Base-by-base conservation (phyloP, 75 land plant species). In the Picea glauca region DNA sequence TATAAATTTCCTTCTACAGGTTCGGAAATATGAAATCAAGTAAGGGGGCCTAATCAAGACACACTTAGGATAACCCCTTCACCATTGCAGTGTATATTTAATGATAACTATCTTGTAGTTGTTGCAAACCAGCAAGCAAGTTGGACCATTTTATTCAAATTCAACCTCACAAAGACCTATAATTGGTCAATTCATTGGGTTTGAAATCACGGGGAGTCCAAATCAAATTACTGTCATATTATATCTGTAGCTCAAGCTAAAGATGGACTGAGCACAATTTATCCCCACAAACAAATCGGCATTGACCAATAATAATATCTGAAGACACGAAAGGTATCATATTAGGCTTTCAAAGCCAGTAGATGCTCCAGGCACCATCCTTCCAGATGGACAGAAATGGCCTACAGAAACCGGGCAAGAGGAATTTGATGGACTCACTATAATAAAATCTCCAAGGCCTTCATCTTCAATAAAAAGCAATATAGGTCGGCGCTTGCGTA, bases 391-490 rank as follows among this genome's bases (percentile, higher is more conserved):
- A 43, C 50, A 70, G 54, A n/a, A 70, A 46, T 70, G 38, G 73
- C 9, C 43, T 46, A 43, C 12, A 70, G 46, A n/a, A 70, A 70
- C 73, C 0, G n/a, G 23, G 35, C 73, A 40, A 20, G 54, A 35
- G 13, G 73, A 70, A 21, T 35, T 17, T 38, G 73, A 43, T 0
- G 46, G 20, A 70, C 43, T 70, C n/a, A 46, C 23, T 20, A 43
- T 43, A 21, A 43, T 17, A 20, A 70, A 70, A 70, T 40, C 73
- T 43, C 54, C 50, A 70, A 70, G 73, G 23, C 54, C 50, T 70
- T 70, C 73, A 40, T 70, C 73, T 70, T 70, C 73, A 70, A 70
- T 70, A 70, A 70, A 70, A 70, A 70, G 43, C 13, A 70, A 70
- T 38, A 18, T 1, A 40, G 38, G 72, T 40, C 46, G 23, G 9